A percentile compares a stretch with the other conserved stretches of the same genome.
phyloP scores from a whole-genome alignment of 2,329 filamentous ascomycete genomes.

The Keithomyces neogunnii region DNA sequence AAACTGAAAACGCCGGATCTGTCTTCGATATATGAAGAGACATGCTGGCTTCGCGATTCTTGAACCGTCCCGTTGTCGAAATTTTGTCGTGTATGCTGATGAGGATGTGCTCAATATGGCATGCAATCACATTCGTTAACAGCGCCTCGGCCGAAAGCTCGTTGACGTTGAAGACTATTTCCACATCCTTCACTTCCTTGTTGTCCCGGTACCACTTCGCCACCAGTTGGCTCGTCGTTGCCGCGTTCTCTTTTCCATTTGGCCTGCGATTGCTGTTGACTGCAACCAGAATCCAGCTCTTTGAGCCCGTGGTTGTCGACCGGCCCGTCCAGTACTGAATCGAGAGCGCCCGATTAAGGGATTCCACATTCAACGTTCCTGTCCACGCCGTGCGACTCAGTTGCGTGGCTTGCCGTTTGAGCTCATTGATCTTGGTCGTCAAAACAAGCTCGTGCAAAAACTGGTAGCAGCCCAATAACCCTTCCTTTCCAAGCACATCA shows the following conservation, averaged over 20 bases:
- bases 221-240: constrained; percentile 45
- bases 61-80: constrained; percentile 50
- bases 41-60: constrained; percentile 49
- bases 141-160: constrained; percentile 66
- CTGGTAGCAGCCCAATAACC: constrained; percentile 72
- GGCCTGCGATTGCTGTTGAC: constrained; percentile 57
- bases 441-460: constrained; percentile 82
- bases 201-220: constrained; percentile 80
- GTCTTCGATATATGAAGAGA: constrained; percentile 46
- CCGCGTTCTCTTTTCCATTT: constrained; percentile 29
- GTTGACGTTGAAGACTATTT: constrained; percentile 58
- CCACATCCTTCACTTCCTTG: constrained; percentile 60
- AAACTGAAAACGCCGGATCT: constrained; percentile 57
- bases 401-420: constrained; percentile 67
- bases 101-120: constrained; percentile 66
- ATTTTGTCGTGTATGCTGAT: constrained; percentile 56
- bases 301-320: constrained; percentile 42
- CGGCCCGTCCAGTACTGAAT: constrained; percentile 85
- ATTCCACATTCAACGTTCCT: constrained; percentile 67
- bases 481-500: constrained; percentile 56
- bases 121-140: constrained; percentile 64
- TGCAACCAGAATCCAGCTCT: constrained; percentile 88
- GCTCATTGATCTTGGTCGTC: constrained; percentile 81
- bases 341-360: constrained; percentile 70
- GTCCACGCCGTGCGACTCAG: constrained; percentile 68